Conservation (phyloP, 768 basidiomycete genomes). For the Termitomyces sp. region DNA sequence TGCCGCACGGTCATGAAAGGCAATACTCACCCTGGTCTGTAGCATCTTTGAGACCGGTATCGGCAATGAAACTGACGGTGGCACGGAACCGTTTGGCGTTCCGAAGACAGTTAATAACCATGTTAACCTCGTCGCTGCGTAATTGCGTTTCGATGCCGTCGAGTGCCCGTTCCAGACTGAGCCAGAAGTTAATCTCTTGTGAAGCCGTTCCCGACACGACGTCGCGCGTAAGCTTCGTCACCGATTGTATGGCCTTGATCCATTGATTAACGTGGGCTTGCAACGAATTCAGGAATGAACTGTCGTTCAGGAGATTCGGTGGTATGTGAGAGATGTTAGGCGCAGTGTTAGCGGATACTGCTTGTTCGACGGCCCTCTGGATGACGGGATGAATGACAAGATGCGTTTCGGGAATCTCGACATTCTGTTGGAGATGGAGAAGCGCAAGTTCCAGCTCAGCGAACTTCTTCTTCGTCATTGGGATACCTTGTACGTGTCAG, state of each 20-base stretch:
- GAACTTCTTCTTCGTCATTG: conserved; percentile 99
- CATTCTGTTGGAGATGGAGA: conserved; percentile 95
- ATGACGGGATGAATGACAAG: conserved; percentile 90
- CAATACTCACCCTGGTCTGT: conserved; percentile 70
- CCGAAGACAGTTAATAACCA: conserved; percentile 91
- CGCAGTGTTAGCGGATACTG: conserved; percentile 49
- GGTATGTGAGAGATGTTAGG: conserved; percentile 77
- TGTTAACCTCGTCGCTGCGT: conserved; percentile 85
- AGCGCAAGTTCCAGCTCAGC: conserved; percentile 94
- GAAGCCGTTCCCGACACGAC: conserved; percentile 94
- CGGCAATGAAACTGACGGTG: conserved; percentile 96
- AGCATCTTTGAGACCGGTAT: conserved; percentile 94
- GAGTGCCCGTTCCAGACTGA: conserved; percentile 88
- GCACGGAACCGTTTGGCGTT: conserved; percentile 97
- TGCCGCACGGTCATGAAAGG: background rate
- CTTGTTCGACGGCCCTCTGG: conserved; percentile 79
- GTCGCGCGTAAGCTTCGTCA: conserved; percentile 93
- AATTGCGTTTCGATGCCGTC: conserved; percentile 93
- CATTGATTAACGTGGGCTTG: conserved; percentile 94
- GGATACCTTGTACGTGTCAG: conserved; percentile 56
- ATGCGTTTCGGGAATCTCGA: conserved; percentile 97
- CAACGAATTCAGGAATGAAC: conserved; percentile 87
- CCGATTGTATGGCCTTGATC: conserved; percentile 97
- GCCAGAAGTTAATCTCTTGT: conserved; percentile 99
- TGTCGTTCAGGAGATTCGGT: conserved; percentile 76